These are phyloP conservation scores for Botrytis fabae DNA, from an alignment of 2,329 filamentous ascomycete genomes.

Conservation along the genomic window DNA sequence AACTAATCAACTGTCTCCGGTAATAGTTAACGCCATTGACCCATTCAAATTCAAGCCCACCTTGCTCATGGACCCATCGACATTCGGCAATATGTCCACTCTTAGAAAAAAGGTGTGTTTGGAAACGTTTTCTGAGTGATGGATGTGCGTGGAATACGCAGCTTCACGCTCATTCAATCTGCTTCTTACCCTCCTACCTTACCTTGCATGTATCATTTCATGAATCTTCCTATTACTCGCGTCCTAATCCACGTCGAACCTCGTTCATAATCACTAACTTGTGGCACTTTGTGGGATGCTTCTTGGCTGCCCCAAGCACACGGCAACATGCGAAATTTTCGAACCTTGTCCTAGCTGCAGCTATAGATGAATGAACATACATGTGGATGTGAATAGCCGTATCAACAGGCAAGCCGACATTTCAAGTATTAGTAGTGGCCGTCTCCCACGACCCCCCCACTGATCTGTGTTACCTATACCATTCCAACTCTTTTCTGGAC, in stretches of 20 bases:
- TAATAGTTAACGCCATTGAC: background rate
- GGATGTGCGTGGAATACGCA: background rate
- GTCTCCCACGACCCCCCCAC: background rate
- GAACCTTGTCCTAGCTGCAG: conserved; percentile 9
- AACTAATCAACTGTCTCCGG: conserved; percentile 7
- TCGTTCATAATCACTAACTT: background rate
- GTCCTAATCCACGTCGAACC: background rate
- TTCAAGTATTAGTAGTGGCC: conserved; percentile 11
- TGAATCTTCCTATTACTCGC: background rate
- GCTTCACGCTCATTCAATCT: background rate
- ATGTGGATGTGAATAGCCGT: background rate
- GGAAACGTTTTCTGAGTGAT: background rate
- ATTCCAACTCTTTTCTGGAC: background rate
- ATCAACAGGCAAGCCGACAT: background rate
- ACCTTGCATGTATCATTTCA: background rate
- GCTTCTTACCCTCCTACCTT: background rate
- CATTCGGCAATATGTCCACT: background rate
- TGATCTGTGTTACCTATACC: background rate
- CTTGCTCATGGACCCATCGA: background rate
- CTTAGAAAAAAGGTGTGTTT: background rate
- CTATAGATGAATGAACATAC: background rate
- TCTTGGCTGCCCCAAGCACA: conserved; percentile 11
- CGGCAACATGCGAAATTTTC: background rate
- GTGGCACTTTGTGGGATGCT: background rate
- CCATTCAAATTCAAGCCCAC: background rate